A percentile compares a stretch with the other conserved stretches of the same genome.
These are phyloP conservation scores for Talaromyces wortmannii DNA, from an alignment of 495 filamentous ascomycete genomes.

Conservation along the genomic window DNA sequence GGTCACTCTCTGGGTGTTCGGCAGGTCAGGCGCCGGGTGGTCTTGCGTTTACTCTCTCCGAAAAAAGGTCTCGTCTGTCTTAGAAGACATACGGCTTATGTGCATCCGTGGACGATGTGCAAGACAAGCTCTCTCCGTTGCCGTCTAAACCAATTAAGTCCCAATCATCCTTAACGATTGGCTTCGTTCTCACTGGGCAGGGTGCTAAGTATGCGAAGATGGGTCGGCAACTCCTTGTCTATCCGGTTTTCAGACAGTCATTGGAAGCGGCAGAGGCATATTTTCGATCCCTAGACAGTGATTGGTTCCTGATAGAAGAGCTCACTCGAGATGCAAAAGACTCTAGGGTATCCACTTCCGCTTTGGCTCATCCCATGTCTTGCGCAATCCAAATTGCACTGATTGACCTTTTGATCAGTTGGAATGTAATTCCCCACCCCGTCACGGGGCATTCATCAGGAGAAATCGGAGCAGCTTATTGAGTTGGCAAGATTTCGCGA, in stretches of 20 bases:
- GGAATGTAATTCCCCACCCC: slow-evolving; percentile 8
- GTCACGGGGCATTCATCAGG: slow-evolving; percentile 17
- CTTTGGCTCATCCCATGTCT: slow-evolving; percentile 14
- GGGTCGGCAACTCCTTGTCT: slow-evolving; percentile 2
- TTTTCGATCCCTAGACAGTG: slow-evolving; percentile 1
- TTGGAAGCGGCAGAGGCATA: slow-evolving; percentile 2
- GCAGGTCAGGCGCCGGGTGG: too few relatives aligned
- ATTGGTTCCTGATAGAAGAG: slow-evolving; percentile 9
- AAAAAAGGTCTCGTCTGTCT: not conserved
- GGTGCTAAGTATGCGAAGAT: slow-evolving; percentile 46
- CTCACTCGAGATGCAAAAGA: too few relatives aligned
- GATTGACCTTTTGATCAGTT: slow-evolving; percentile 14
- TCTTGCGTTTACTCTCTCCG: not conserved
- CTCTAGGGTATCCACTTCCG: too few relatives aligned
- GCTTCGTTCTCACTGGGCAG: slow-evolving; percentile 65
- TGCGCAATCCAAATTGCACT: slow-evolving; percentile 22
- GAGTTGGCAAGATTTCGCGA: slow-evolving; percentile 8
- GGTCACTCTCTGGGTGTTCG: too few relatives aligned
- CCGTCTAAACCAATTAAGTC: not conserved
- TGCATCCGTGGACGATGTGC: not conserved
- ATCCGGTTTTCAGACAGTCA: not conserved
- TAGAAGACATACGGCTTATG: not conserved
- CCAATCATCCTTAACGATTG: slow-evolving; percentile 31
- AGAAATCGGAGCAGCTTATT: slow-evolving; percentile 20
- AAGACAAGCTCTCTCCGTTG: not conserved